phyloP scores from a whole-genome alignment of 768 basidiomycete species.

The Cytidiella melzeri region DNA sequence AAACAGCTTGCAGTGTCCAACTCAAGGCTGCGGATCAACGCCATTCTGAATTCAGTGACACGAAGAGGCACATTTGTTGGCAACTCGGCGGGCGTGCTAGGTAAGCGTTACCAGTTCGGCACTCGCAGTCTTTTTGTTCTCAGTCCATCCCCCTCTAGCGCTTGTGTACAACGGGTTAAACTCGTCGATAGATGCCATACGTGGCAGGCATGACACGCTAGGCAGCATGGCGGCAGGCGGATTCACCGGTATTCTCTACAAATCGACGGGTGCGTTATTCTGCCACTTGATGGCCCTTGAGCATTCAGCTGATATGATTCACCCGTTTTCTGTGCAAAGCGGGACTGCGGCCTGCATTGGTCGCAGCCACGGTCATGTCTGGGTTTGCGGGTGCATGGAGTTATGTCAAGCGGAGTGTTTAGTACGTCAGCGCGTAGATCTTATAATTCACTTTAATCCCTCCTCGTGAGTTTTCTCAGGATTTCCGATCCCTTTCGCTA shows the following conservation, averaged over 20 bases:
- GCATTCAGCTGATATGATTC: slow-evolving; percentile 25
- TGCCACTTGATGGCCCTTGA: slow-evolving; percentile 23
- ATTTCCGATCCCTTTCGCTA: slow-evolving; percentile 11
- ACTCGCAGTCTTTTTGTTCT: slow-evolving; percentile 34
- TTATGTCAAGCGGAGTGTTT: slow-evolving; percentile 86
- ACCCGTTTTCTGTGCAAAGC: slow-evolving; percentile 52
- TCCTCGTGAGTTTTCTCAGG: slow-evolving; percentile 20
- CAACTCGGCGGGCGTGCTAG: slow-evolving; percentile 96
- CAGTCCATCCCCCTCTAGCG: slow-evolving; percentile 48
- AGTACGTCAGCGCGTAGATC: slow-evolving; percentile 36
- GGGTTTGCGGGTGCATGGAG: slow-evolving; percentile 92
- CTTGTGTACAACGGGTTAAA: slow-evolving; percentile 96
- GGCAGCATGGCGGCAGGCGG: slow-evolving; percentile 93
- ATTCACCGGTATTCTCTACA: slow-evolving; percentile 86
- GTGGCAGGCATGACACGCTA: slow-evolving; percentile 86
- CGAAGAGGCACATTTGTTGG: slow-evolving; percentile 96
- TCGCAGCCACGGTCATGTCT: slow-evolving; percentile 85
- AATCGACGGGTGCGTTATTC: slow-evolving; percentile 77
- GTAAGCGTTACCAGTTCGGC: slow-evolving; percentile 48
- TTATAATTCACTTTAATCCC: slow-evolving; percentile 28
- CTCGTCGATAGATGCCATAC: slow-evolving; percentile 82
- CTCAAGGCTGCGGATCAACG: slow-evolving; percentile 88
- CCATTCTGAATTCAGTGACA: slow-evolving; percentile 93
- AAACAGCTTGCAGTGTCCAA: slow-evolving; percentile 85
- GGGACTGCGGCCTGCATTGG: slow-evolving; percentile 84